Evolutionary conservation across 2,329 filamentous ascomycete genomes (phyloP).

Genomic region (Ceratocystis ficicola): DNA sequence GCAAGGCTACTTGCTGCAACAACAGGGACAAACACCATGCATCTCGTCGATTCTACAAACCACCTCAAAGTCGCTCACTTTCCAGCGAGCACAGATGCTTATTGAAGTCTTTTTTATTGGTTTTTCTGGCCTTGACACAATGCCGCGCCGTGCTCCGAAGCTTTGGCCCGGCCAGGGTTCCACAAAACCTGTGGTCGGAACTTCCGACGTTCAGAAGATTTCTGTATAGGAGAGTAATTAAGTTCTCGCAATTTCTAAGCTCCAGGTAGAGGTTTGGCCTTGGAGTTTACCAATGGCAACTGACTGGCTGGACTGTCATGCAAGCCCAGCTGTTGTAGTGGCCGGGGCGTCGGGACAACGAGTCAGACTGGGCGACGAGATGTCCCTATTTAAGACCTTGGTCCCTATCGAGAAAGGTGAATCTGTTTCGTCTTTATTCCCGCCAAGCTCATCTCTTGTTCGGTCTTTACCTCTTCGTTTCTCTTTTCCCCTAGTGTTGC

Average conservation of each 20-base stretch:
- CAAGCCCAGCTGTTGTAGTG: neutral
- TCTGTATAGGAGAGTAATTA: neutral
- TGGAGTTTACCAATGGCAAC: too few species aligned
- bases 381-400: constrained; percentile 2
- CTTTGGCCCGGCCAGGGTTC: neutral
- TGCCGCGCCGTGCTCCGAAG: neutral
- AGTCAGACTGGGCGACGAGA: neutral
- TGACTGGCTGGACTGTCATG: neutral
- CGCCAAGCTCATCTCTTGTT: neutral
- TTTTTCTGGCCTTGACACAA: constrained; percentile 2
- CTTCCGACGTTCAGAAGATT: neutral
- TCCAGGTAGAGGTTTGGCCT: neutral
- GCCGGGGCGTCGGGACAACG: neutral
- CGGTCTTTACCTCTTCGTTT: neutral
- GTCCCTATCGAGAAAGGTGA: neutral
- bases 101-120: neutral
- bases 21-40: too few species aligned
- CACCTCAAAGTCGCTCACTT: neutral
- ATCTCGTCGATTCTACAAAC: neutral
- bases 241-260: neutral
- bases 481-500: neutral
- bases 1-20: too few species aligned
- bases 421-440: neutral
- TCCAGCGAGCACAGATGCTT: neutral
- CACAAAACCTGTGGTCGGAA: constrained; percentile 1